Evolutionary conservation across 1,139 yeast species (phyloP).

Genomic region (Wickerhamomyces sp.): DNA sequence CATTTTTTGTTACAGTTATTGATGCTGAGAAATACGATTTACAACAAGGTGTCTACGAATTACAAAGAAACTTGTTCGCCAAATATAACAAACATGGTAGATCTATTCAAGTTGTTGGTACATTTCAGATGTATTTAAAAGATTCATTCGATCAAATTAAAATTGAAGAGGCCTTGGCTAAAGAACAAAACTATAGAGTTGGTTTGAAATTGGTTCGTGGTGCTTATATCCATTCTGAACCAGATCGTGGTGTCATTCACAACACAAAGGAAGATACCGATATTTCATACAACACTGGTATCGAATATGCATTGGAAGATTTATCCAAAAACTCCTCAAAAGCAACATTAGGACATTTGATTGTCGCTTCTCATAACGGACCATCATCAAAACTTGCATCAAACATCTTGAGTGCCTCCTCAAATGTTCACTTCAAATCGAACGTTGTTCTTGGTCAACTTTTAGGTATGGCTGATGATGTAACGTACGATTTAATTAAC

Average conservation of each 20-base stretch:
- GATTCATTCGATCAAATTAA: slow-evolving; percentile 61
- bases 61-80: slow-evolving; percentile 77
- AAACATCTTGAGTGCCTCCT: slow-evolving; percentile 35
- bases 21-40: slow-evolving; percentile 91
- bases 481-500: slow-evolving; percentile 68
- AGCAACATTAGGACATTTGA: slow-evolving; percentile 71
- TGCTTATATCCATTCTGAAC: slow-evolving; percentile 91
- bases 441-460: slow-evolving; percentile 87
- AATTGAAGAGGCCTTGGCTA: slow-evolving; percentile 62
- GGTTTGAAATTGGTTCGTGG: slow-evolving; percentile 97
- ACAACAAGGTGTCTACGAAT: slow-evolving; percentile 87
- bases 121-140: slow-evolving; percentile 87
- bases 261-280: slow-evolving; percentile 77
- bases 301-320: slow-evolving; percentile 56
- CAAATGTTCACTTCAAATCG: slow-evolving; percentile 37
- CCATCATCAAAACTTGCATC: slow-evolving; percentile 75
- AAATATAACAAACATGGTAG: slow-evolving; percentile 59
- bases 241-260: slow-evolving; percentile 68
- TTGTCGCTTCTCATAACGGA: slow-evolving; percentile 88
- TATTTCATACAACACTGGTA: slow-evolving; percentile 66
- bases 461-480: slow-evolving; percentile 93
- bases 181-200: slow-evolving; percentile 57
- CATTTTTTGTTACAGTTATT: slow-evolving; percentile 79
- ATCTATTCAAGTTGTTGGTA: slow-evolving; percentile 76
- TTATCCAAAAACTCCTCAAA: slow-evolving; percentile 40